A percentile compares a stretch with the other conserved stretches of the same genome.
These are phyloP conservation scores for Paramarasmius palmivorus DNA, from an alignment of 1,284 basidiomycete genomes.

Conservation along the genomic window DNA sequence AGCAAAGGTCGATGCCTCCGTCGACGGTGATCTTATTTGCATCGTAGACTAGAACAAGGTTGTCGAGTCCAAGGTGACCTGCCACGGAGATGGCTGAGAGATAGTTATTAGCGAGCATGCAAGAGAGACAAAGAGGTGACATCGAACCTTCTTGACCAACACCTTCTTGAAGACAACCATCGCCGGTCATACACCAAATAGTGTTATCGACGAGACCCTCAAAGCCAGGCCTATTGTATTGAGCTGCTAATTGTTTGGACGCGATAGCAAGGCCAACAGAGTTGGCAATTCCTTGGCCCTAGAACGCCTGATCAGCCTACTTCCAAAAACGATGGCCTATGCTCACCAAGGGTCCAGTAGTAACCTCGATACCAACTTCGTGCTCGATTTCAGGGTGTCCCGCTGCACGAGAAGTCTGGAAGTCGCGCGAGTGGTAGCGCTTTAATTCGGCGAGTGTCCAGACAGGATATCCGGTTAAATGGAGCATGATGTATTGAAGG, in stretches of 20 bases:
- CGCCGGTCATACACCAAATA: conserved; percentile 73
- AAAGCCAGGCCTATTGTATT: conserved; percentile 72
- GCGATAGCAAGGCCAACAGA: conserved; percentile 76
- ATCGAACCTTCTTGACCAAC: conserved; percentile 55
- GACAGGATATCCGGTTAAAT: conserved; percentile 60
- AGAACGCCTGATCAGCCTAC: no score
- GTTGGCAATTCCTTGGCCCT: conserved; percentile 77
- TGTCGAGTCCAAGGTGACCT: conserved; percentile 73
- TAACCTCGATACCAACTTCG: conserved; percentile 26
- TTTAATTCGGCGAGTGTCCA: conserved; percentile 58
- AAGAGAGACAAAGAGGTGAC: not conserved
- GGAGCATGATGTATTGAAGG: conserved; percentile 60
- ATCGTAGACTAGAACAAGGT: conserved; percentile 72
- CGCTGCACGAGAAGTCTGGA: conserved; percentile 7
- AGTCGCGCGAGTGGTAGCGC: conserved; percentile 47
- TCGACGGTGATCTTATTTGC: conserved; percentile 73
- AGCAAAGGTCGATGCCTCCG: conserved; percentile 70
- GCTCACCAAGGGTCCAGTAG: conserved; percentile 76
- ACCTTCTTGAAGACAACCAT: conserved; percentile 80
- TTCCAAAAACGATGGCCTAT: no score
- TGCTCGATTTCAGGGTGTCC: conserved; percentile 11
- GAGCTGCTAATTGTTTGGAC: conserved; percentile 68
- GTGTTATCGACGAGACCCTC: conserved; percentile 63
- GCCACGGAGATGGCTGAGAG: conserved; percentile 60
- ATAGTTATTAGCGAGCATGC: not conserved